Percentiles rank a stretch among this genome's conserved stretches.
These are phyloP conservation scores for Fusarium sp. DNA, from an alignment of 2,329 filamentous ascomycete genomes.

Conservation along the genomic window DNA sequence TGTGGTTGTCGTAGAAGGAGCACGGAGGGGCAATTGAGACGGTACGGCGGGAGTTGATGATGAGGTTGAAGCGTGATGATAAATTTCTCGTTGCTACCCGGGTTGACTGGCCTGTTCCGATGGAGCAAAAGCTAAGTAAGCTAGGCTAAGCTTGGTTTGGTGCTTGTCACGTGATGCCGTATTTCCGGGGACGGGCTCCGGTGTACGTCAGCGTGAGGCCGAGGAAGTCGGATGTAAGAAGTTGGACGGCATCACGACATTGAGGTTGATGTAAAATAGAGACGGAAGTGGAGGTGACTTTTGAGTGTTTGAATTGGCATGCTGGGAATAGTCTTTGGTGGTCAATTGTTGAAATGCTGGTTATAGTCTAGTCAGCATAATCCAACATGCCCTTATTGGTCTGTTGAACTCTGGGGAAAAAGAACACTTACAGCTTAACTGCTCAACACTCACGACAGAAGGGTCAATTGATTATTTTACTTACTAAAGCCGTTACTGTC, in stretches of 20 bases:
- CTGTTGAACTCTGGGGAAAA: conserved; percentile 3
- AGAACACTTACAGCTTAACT: not conserved
- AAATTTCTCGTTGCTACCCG: conserved; percentile 61
- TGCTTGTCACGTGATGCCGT: conserved; percentile 45
- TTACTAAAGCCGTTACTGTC: not conserved
- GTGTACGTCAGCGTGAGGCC: conserved; percentile 41
- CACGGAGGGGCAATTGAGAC: conserved; percentile 32
- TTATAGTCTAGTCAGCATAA: conserved; percentile 44
- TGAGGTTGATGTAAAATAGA: not conserved
- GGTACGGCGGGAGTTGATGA: conserved; percentile 21
- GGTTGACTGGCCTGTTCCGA: conserved; percentile 47
- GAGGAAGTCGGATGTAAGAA: conserved; percentile 28
- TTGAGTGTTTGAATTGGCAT: not conserved
- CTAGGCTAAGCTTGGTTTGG: conserved; percentile 47
- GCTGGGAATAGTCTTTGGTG: conserved; percentile 1
- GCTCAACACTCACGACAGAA: not conserved
- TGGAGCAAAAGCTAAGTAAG: conserved; percentile 44
- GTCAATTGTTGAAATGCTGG: not conserved
- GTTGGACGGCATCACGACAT: not conserved
- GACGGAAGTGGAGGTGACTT: not conserved
- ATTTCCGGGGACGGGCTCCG: not conserved
- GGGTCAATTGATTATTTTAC: not conserved
- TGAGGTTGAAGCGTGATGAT: conserved; percentile 53
- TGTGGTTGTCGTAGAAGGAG: conserved; percentile 14
- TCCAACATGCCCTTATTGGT: conserved; percentile 42